A percentile compares a stretch with the other conserved stretches of the same genome.
Conservation (phyloP, 2,329 filamentous ascomycete genomes). For the Aspergillus puulaauensis region DNA sequence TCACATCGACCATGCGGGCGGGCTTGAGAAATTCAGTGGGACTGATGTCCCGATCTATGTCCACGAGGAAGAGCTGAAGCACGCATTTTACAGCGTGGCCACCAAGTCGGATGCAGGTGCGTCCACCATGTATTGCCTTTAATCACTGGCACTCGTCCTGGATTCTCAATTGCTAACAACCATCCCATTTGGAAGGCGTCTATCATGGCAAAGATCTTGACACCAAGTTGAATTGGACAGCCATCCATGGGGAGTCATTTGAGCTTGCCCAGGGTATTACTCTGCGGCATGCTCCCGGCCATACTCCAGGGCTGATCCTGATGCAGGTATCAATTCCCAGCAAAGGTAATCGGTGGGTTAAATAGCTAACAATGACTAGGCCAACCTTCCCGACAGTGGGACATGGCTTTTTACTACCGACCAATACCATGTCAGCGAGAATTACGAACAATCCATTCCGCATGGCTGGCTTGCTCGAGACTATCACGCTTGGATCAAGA, state of each 20-base stretch:
- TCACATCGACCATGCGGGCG: slow-evolving; percentile 51
- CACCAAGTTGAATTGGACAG: slow-evolving; percentile 42
- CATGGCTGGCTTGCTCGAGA: slow-evolving; percentile 41
- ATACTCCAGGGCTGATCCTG: slow-evolving; percentile 36
- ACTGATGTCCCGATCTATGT: slow-evolving; percentile 48
- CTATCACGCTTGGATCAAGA: slow-evolving; percentile 38
- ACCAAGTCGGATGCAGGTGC: slow-evolving; percentile 39
- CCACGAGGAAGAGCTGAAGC: slow-evolving; percentile 49
- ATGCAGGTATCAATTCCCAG: slow-evolving; percentile 28
- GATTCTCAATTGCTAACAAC: not conserved
- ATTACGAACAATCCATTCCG: slow-evolving; percentile 34
- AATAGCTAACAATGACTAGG: too few relatives aligned
- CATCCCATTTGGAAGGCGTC: slow-evolving; percentile 13
- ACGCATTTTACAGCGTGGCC: slow-evolving; percentile 46
- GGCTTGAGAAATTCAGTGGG: slow-evolving; percentile 46
- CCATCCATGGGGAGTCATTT: slow-evolving; percentile 39
- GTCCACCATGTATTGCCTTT: not conserved
- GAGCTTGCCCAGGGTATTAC: slow-evolving; percentile 44
- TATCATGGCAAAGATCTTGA: slow-evolving; percentile 34
- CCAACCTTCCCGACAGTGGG: slow-evolving; percentile 33
- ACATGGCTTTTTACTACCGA: slow-evolving; percentile 45
- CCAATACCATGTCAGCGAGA: slow-evolving; percentile 42
- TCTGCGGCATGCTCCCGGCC: slow-evolving; percentile 37
- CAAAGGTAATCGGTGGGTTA: too few relatives aligned
- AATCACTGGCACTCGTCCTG: not conserved